Evolutionary conservation across 306 rosid species (phyloP), one percentile per base, ranked within the genome.

Genomic region (Coriaria nepalensis): DNA sequence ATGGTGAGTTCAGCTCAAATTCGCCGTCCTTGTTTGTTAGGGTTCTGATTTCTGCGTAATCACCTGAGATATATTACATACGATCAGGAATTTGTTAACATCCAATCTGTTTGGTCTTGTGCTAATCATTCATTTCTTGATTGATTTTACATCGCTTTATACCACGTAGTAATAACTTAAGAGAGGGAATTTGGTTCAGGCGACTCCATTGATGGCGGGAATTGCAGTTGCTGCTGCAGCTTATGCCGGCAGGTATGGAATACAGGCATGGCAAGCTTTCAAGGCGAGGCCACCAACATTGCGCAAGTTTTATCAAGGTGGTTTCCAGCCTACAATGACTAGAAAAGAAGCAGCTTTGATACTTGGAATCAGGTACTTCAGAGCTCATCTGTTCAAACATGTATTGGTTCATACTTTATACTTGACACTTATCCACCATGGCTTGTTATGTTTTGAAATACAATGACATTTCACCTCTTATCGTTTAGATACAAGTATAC

Each of bases 141-240:
- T 20, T 20, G 29, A 20, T 20, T 20, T 20, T 20, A 20, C 29
- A 20, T 20, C 29, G 3, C 3, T 20, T 20, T 20, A 20, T 20
- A 20, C 29, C 2, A 20, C 50, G 9, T 33, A 49, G 35, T 49
- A 5, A 8, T 20, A 49, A 35, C 7, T 45, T 4, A 45, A 13
- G 12, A n/a, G 13, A 13, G 20, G 6, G 4, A 35, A 42, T 56
- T 43, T 52, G 52, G 12, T 15, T 9, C 65, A 87, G 94, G 73
- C 65, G 39, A 57, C 87, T 6, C 84, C 92, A 0, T 64, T 87
- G 44, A 8, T 78, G 7, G 70, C 87, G 6, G 92, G 92, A 53
- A 0, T 77, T 36, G 80, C 78, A 34, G 82, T 82, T 36, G 96
- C 96, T 34, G 96, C 92, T 1, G 76, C 92, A 47, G 96, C 96